Conservation (phyloP, 345 rosid genomes). For the Excoecaria cochinchinensis region DNA sequence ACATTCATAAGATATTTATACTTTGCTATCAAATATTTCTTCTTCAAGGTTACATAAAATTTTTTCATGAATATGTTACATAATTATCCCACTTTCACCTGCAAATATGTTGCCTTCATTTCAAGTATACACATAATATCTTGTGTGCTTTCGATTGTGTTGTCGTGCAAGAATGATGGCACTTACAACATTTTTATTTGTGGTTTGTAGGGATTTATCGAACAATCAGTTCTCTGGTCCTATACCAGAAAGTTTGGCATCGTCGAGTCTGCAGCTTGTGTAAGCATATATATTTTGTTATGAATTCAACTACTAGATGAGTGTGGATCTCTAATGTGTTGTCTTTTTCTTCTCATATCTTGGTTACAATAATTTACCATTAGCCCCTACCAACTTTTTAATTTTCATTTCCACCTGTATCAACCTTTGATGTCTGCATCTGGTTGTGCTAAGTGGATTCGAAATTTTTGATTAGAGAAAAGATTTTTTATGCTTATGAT, state of each 20-base stretch:
- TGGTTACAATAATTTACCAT: not conserved
- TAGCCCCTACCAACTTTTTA: not conserved
- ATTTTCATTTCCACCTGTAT: not conserved
- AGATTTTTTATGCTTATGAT: not conserved
- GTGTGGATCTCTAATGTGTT: not conserved
- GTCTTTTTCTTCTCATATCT: not conserved
- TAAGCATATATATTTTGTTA: conserved; percentile 34
- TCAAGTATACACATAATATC: conserved; percentile 5
- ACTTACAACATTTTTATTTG: not conserved
- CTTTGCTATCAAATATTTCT: not conserved
- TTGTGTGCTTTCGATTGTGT: not conserved
- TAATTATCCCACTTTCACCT: not conserved
- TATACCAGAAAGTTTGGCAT: conserved; percentile 76
- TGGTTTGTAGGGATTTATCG: conserved; percentile 72
- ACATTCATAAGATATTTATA: not conserved
- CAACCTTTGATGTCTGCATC: not conserved
- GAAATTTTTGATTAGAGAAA: not conserved
- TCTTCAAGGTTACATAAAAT: not conserved
- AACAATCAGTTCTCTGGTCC: conserved; percentile 74
- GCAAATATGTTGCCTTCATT: not conserved
- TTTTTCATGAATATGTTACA: not conserved
- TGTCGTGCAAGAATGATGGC: not conserved
- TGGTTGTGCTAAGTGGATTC: not conserved
- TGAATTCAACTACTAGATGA: not conserved
- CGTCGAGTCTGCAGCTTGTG: conserved; percentile 73